Base-by-base conservation (phyloP, 352 stramenopile species). In the Globisporangium rhizosaccharum region DNA sequence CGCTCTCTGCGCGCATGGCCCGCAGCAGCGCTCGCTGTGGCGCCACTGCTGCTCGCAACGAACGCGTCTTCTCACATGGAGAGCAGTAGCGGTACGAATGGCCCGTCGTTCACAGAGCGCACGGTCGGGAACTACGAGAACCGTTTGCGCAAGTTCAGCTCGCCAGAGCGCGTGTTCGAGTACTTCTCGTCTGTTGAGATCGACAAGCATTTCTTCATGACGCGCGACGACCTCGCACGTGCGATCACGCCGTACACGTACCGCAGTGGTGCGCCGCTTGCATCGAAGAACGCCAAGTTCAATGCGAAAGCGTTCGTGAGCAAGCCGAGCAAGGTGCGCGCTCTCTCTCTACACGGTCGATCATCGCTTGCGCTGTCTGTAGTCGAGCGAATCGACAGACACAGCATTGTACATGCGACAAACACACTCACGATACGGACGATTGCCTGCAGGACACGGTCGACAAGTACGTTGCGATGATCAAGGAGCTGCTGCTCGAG, bases 101-200 rank as follows among this genome's bases (percentile, higher is more conserved):
- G 68, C 46, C 79, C 82, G 42, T 83, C 70, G 20, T 94, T 92
- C 62, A 76, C 72, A 28, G 82, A 96, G 73, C 80, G 82, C 25
- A 91, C 79, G 17, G 74, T 95, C 18, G 85, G 87, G 63, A 92
- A 76, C 51, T 96, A 96, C 67, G 87, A 96, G 73, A 96, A 96
- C 71, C 84, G 87, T 1, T 56, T 96, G 54, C 87, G 87, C 61
- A 83, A 80, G 62, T 92, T 92, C 70, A 90, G 76, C 59, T 76
- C 78, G 11, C 87, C 87, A 25, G 85, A 95, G 73, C 87, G 87
- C 57, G 83, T 96, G 11, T 96, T 96, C 58, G 83, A 93, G 76
- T 96, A 96, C 67, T 96, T 96, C 59, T 91, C 87, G 18, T 90
- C 79, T 54, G 82, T 96, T 2, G 72, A 91, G 66, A 72, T 94